A percentile compares a stretch with the other conserved stretches of the same genome.
phyloP scores from a whole-genome alignment of 129 eudicot genomes.

The Oenanthe sinensis region DNA sequence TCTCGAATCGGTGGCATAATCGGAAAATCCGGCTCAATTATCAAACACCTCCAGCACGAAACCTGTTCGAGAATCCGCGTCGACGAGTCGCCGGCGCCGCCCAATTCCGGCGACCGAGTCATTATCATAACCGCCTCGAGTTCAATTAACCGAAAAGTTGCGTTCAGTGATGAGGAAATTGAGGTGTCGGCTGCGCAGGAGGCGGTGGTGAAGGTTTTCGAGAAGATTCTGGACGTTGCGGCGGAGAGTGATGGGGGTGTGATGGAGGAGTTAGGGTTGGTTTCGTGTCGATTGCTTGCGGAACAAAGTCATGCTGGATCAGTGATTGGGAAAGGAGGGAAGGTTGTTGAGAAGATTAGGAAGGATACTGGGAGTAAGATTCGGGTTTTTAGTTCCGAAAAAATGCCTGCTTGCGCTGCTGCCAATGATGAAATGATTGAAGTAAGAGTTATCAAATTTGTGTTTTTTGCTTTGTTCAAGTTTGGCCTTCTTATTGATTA shows the following conservation, averaged over 20 bases:
- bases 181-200: constrained; percentile 69
- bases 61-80: constrained; percentile 52
- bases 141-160: constrained; percentile 11
- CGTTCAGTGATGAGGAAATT: constrained; percentile 15
- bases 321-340: constrained; percentile 71
- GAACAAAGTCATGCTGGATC: constrained; percentile 35
- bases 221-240: constrained; percentile 60
- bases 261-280: constrained; percentile 30
- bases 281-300: constrained; percentile 51
- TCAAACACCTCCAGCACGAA: constrained; percentile 44
- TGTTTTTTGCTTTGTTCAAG: neutral
- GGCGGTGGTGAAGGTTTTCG: constrained; percentile 68
- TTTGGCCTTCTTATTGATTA: neutral
- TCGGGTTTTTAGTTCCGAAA: constrained; percentile 24
- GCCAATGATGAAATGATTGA: constrained; percentile 46
- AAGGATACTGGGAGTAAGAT: constrained; percentile 52
- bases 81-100: constrained; percentile 30
- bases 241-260: constrained; percentile 35
- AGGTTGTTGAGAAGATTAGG: constrained; percentile 45
- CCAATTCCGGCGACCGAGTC: constrained; percentile 32
- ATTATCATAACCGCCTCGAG: constrained; percentile 31
- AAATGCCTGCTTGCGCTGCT: constrained; percentile 31
- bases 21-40: constrained; percentile 57
- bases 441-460: constrained; percentile 19
- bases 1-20: constrained; percentile 66